Percentiles rank a stretch among this genome's conserved stretches.
Evolutionary conservation across 2,329 filamentous ascomycete genomes (phyloP).

Genomic region (Alternaria arbusti): DNA sequence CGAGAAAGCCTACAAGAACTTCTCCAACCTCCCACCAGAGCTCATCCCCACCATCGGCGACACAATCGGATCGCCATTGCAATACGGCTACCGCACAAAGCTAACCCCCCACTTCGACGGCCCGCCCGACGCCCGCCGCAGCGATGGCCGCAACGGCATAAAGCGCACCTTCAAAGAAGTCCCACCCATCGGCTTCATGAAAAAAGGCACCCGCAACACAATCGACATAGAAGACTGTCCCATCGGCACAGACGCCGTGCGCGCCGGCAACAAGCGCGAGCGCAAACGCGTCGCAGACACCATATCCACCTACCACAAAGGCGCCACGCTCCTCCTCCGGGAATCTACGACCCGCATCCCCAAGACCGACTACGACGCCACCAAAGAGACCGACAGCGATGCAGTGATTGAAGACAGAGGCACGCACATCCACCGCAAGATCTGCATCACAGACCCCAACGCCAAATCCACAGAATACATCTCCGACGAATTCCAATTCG

Average conservation of each 20-base stretch:
- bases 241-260: slow-evolving; percentile 86
- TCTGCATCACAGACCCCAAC: slow-evolving; percentile 86
- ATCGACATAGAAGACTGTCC: slow-evolving; percentile 98
- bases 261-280: slow-evolving; percentile 79
- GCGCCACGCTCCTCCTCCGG: slow-evolving; percentile 86
- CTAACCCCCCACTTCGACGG: slow-evolving; percentile 95
- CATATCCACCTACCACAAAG: slow-evolving; percentile 74
- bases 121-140: slow-evolving; percentile 61
- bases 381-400: slow-evolving; percentile 44
- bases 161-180: slow-evolving; percentile 66
- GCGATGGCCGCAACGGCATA: slow-evolving; percentile 58
- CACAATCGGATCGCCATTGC: slow-evolving; percentile 87
- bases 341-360: slow-evolving; percentile 77
- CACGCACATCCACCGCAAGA: slow-evolving; percentile 76
- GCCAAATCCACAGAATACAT: slow-evolving; percentile 87
- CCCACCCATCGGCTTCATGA: slow-evolving; percentile 88
- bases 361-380: slow-evolving; percentile 49
- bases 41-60: slow-evolving; percentile 77
- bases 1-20: slow-evolving; percentile 90
- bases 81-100: slow-evolving; percentile 96
- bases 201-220: slow-evolving; percentile 78
- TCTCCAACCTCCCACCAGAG: slow-evolving; percentile 79
- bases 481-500: slow-evolving; percentile 76
- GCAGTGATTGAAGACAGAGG: slow-evolving; percentile 63
- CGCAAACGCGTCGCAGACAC: slow-evolving; percentile 76